These are phyloP conservation scores for Ophiocordyceps robertsii DNA, from an alignment of 2,329 filamentous ascomycete genomes.

Conservation along the genomic window DNA sequence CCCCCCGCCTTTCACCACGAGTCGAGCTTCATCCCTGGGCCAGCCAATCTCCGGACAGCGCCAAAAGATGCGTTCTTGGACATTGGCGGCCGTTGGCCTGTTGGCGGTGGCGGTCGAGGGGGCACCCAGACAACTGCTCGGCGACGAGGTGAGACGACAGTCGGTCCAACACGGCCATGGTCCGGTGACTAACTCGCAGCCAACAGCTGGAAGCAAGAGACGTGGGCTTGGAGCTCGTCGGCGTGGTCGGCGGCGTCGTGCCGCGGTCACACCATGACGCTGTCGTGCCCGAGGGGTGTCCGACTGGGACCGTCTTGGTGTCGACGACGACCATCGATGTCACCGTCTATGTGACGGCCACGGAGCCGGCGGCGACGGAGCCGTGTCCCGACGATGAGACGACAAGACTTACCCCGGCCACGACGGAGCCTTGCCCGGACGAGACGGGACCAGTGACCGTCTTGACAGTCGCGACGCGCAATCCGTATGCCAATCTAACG, in stretches of 20 bases:
- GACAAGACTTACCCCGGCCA: no score
- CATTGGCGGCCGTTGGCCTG: constrained; percentile 11
- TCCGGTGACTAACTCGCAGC: not conserved
- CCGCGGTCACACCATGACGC: not conserved
- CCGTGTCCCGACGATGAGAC: not conserved
- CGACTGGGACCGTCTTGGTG: constrained; percentile 10
- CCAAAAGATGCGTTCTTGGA: constrained; percentile 6
- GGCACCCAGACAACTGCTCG: constrained; percentile 6
- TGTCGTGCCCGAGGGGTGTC: constrained; percentile 8
- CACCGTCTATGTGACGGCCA: constrained; percentile 17
- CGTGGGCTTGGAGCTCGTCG: not conserved
- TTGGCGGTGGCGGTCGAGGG: constrained; percentile 12
- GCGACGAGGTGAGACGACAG: not conserved
- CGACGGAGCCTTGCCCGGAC: not conserved
- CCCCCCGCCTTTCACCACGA: no score
- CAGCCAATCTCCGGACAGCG: no score
- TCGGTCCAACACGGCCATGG: no score
- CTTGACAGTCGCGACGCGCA: not conserved
- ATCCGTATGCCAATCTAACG: no score
- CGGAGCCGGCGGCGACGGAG: constrained; percentile 1
- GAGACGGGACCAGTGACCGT: not conserved
- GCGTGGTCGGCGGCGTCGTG: not conserved
- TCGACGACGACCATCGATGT: constrained; percentile 19
- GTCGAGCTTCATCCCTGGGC: no score
- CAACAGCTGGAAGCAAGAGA: not conserved